Percentiles rank a stretch among this genome's conserved stretches.
Evolutionary conservation across 2,329 filamentous ascomycete species (phyloP).

Genomic region (Penicillium fuscoglaucum): DNA sequence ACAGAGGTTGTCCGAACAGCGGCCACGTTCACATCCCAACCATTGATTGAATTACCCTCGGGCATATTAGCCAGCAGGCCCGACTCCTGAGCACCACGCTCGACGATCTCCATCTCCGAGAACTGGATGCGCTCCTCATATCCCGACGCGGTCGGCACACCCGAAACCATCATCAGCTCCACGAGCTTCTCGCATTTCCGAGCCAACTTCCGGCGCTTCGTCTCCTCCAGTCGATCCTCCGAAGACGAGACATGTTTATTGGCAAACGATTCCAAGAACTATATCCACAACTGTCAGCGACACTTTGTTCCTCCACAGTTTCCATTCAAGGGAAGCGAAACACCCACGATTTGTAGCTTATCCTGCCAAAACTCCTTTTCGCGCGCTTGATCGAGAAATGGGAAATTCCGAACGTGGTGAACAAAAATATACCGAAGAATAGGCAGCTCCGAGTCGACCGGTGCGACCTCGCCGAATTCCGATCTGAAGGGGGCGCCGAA

Average conservation of each 20-base stretch:
- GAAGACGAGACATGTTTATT: slow-evolving; percentile 97
- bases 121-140: slow-evolving; percentile 98
- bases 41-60: slow-evolving; percentile 88
- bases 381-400: slow-evolving; percentile 91
- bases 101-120: slow-evolving; percentile 94
- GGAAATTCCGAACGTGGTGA: slow-evolving; percentile 95
- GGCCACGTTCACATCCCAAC: slow-evolving; percentile 95
- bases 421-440: slow-evolving; percentile 97
- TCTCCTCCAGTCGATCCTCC: slow-evolving; percentile 92
- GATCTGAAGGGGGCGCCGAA: slow-evolving; percentile 96
- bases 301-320: background rate
- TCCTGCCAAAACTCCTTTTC: slow-evolving; percentile 99
- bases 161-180: slow-evolving; percentile 99
- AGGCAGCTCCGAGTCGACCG: slow-evolving; percentile 89
- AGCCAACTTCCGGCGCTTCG: slow-evolving; percentile 88
- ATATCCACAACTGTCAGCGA: slow-evolving; percentile 11
- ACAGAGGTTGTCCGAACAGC: slow-evolving; percentile 77
- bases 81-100: slow-evolving; percentile 86
- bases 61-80: slow-evolving; percentile 84
- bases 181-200: slow-evolving; percentile 93
- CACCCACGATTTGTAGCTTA: slow-evolving; percentile 84
- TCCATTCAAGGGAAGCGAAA: background rate
- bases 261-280: slow-evolving; percentile 97
- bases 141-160: slow-evolving; percentile 89
- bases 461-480: slow-evolving; percentile 86